Conservation (phyloP, 73 alveolate genomes). For the Effrenium voratum region DNA sequence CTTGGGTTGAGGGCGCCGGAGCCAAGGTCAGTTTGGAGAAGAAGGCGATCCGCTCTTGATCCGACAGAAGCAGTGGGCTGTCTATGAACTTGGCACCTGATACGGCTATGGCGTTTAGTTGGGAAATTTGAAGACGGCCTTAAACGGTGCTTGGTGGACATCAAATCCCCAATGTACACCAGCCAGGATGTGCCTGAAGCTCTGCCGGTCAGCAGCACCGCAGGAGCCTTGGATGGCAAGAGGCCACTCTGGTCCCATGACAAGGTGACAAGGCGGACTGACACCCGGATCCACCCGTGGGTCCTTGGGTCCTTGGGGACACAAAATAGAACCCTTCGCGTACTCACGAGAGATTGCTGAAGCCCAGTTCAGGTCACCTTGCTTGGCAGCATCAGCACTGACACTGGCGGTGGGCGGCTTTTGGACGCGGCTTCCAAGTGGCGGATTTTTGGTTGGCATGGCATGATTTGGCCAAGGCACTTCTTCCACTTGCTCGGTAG, state of each 20-base stretch:
- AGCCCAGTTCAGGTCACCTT: neutral
- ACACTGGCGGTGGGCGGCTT: neutral
- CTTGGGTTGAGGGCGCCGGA: no score
- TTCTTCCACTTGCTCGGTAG: conserved; percentile 7
- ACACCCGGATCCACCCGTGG: neutral
- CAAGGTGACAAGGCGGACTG: neutral
- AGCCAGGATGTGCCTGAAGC: conserved; percentile 21
- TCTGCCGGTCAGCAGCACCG: conserved; percentile 7
- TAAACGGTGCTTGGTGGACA: no score
- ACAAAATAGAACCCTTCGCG: neutral
- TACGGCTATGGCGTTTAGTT: no score
- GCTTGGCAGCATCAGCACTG: conserved; percentile 15
- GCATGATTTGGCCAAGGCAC: neutral
- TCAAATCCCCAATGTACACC: no score
- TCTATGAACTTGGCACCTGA: no score
- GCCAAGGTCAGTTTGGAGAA: no score
- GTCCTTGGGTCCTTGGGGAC: neutral
- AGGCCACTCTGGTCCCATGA: no score
- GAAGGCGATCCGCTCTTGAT: no score
- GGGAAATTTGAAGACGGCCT: no score
- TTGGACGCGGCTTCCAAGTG: neutral
- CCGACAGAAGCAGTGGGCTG: no score
- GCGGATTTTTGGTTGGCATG: neutral
- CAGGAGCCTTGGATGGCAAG: neutral
- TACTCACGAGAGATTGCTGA: neutral